phyloP scores from a whole-genome alignment of 208 protist genomes.

The Leishmania tarentolae region DNA sequence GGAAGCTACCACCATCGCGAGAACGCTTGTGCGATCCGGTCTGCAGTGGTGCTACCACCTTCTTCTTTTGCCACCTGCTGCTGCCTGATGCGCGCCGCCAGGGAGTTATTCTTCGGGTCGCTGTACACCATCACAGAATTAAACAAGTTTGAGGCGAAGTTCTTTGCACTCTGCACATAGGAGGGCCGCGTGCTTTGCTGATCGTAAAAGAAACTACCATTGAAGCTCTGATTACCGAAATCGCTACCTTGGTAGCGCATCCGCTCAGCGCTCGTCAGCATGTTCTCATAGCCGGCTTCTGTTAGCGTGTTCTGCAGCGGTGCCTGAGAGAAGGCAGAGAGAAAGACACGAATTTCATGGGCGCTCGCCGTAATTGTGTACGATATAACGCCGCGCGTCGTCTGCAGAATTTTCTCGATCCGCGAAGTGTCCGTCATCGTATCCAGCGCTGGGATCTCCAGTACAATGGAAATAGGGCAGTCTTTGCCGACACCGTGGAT shows the following conservation, averaged over 20 bases:
- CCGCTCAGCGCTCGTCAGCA: slow-evolving; percentile 40
- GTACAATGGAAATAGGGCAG: slow-evolving; percentile 56
- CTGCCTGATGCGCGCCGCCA: slow-evolving; percentile 61
- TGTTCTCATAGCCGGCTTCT: slow-evolving; percentile 58
- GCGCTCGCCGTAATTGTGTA: slow-evolving; percentile 74
- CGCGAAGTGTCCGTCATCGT: slow-evolving; percentile 47
- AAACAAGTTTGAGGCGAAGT: slow-evolving; percentile 65
- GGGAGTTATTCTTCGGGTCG: slow-evolving; percentile 46
- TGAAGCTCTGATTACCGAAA: slow-evolving; percentile 27
- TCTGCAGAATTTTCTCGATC: slow-evolving; percentile 85
- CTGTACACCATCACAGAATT: slow-evolving; percentile 67
- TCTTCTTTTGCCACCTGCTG: slow-evolving; percentile 46
- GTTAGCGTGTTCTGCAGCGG: slow-evolving; percentile 50
- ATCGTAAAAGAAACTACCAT: slow-evolving; percentile 67
- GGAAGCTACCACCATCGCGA: slow-evolving; percentile 68
- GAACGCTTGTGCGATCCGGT: slow-evolving; percentile 55
- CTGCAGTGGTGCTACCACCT: slow-evolving; percentile 31
- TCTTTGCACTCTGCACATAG: slow-evolving; percentile 59
- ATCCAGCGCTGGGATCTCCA: slow-evolving; percentile 81
- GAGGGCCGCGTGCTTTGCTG: slow-evolving; percentile 41
- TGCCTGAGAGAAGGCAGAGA: slow-evolving; percentile 40
- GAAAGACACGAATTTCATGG: slow-evolving; percentile 67
- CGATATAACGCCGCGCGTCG: slow-evolving; percentile 76
- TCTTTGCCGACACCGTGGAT: slow-evolving; percentile 33
- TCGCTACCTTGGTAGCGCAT: slow-evolving; percentile 28